Evolutionary conservation across 2,329 filamentous ascomycete species (phyloP).

Genomic region (Exophiala sideris): DNA sequence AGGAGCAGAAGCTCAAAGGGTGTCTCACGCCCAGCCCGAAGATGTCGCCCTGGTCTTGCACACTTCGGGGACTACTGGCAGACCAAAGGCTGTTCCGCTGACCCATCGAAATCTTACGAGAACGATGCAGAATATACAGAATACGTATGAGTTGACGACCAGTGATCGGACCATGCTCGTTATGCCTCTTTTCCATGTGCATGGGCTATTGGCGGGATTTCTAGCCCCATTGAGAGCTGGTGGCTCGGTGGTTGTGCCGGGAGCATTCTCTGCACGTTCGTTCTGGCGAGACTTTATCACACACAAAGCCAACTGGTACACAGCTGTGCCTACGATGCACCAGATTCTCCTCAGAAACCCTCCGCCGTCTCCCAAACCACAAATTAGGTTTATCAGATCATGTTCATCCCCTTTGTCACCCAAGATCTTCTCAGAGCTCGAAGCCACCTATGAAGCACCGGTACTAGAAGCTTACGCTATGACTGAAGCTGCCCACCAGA

Average conservation of each 20-base stretch:
- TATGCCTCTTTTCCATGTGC: conserved; percentile 89
- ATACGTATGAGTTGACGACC: conserved; percentile 69
- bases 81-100: conserved; percentile 70
- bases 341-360: conserved; percentile 78
- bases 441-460: conserved; percentile 70
- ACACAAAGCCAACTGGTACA: conserved; percentile 84
- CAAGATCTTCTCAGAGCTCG: conserved; percentile 75
- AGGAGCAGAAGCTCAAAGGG: conserved; percentile 45
- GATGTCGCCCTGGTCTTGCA: conserved; percentile 80
- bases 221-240: conserved; percentile 72
- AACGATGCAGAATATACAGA: conserved; percentile 79
- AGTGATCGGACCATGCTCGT: conserved; percentile 78
- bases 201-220: conserved; percentile 80
- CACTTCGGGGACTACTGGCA: conserved; percentile 79
- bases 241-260: conserved; percentile 74
- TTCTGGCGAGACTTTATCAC: conserved; percentile 77
- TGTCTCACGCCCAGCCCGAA: conserved; percentile 63
- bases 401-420: conserved; percentile 82
- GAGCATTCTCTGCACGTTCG: conserved; percentile 74
- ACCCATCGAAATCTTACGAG: conserved; percentile 76
- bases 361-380: conserved; percentile 62
- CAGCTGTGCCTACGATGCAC: conserved; percentile 88
- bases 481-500: conserved; percentile 71
- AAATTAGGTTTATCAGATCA: conserved; percentile 81
- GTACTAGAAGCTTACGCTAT: conserved; percentile 90